phyloP scores from a whole-genome alignment of 345 rosid genomes.

The Hypericum perforatum region DNA sequence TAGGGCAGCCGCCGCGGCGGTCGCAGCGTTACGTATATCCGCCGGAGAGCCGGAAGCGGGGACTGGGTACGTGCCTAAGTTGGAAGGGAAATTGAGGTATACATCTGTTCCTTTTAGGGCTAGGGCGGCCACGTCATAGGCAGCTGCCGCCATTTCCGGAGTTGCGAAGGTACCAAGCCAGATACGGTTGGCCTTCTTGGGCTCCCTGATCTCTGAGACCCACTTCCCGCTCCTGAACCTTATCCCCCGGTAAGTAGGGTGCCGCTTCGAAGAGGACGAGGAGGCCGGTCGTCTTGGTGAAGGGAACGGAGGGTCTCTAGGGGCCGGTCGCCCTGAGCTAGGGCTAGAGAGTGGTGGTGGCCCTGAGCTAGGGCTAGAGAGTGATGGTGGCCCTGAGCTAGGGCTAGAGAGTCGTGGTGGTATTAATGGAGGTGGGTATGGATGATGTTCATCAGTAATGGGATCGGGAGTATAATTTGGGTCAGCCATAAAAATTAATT shows the following conservation, averaged over 20 bases:
- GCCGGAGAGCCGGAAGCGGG: conserved; percentile 47
- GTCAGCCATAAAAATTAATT: conserved; percentile 17
- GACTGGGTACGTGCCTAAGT: conserved; percentile 39
- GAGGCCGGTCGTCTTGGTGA: conserved; percentile 7
- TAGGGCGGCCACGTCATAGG: conserved; percentile 78
- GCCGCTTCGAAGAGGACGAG: conserved; percentile 27
- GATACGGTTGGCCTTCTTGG: conserved; percentile 69
- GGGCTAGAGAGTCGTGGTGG: conserved; percentile 10
- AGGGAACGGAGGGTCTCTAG: background rate
- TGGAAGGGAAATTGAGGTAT: conserved; percentile 57
- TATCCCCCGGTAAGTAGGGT: conserved; percentile 54
- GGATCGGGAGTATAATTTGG: conserved; percentile 1
- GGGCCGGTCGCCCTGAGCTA: conserved; percentile 4
- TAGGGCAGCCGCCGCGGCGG: conserved; percentile 41
- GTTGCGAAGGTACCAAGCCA: conserved; percentile 87
- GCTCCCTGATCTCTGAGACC: conserved; percentile 93
- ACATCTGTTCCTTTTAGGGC: conserved; percentile 68
- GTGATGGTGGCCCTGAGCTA: background rate
- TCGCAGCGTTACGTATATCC: conserved; percentile 56
- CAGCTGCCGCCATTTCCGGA: conserved; percentile 85
- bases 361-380: no score
- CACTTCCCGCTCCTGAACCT: conserved; percentile 74
- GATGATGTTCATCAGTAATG: no score
- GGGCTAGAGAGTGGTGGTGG: conserved; percentile 19
- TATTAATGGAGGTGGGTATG: no score